Evolutionary conservation across 192 early-diverging fungal species (phyloP).

Genomic region (Pecoramyces ruminantium): DNA sequence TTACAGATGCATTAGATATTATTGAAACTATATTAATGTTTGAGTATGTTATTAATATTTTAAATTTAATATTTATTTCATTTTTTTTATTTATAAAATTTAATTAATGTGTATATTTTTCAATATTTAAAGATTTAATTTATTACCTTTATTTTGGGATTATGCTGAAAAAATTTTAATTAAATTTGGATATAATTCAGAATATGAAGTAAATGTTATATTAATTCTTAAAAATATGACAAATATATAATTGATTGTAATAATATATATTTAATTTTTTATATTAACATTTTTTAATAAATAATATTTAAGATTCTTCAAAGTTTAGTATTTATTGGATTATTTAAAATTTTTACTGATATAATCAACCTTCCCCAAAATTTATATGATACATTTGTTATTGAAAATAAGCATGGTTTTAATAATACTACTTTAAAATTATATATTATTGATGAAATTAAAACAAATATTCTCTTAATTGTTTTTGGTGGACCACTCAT

Average conservation of each 20-base stretch:
- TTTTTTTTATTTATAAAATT: not conserved
- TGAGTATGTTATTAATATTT: constrained; percentile 50
- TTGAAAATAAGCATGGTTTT: constrained; percentile 87
- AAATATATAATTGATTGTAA: not conserved
- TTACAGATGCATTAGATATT: constrained; percentile 39
- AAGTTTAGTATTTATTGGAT: constrained; percentile 57
- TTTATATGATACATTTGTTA: constrained; percentile 82
- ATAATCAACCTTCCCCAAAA: constrained; percentile 59
- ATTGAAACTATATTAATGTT: constrained; percentile 50
- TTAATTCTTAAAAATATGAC: not conserved
- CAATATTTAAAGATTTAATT: not conserved
- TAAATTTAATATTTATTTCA: constrained; percentile 2
- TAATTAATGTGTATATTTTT: no score
- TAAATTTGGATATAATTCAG: not conserved
- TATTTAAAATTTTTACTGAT: constrained; percentile 35
- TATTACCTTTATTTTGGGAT: not conserved
- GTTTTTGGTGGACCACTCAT: constrained; percentile 65
- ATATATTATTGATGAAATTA: constrained; percentile 22
- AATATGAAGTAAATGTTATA: not conserved
- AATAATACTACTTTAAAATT: constrained; percentile 71
- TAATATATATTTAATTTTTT: not conserved
- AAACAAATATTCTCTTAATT: constrained; percentile 43
- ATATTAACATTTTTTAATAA: not conserved
- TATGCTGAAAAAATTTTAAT: not conserved
- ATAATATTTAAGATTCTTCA: constrained; percentile 80